phyloP scores from a whole-genome alignment of 75 land plant species.

The Gnetum montanum region DNA sequence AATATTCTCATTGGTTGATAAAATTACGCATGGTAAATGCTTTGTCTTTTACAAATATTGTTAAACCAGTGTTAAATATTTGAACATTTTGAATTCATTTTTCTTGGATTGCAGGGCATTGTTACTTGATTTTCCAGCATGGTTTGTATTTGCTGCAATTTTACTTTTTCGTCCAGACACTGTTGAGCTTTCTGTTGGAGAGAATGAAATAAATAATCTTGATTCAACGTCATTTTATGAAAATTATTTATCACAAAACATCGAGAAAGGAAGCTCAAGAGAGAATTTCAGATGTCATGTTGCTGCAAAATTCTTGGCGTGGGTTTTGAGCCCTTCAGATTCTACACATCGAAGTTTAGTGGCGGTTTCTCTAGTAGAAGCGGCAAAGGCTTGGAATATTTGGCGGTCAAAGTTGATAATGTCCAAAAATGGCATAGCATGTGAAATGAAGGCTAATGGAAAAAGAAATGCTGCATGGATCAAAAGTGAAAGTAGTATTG shows the following conservation, averaged over 20 bases:
- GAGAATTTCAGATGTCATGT: neutral
- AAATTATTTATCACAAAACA: neutral
- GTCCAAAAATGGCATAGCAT: neutral
- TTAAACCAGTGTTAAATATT: no score
- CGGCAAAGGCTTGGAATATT: constrained; percentile 5
- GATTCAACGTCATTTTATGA: neutral
- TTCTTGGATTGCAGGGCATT: constrained; percentile 12
- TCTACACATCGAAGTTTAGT: constrained; percentile 5
- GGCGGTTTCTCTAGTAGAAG: constrained; percentile 3
- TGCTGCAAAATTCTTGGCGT: constrained; percentile 17
- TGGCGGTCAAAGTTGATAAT: constrained; percentile 3
- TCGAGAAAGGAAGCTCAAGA: neutral
- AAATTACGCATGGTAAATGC: neutral
- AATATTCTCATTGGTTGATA: neutral
- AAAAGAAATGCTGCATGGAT: neutral
- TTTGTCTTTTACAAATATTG: no score
- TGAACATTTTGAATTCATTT: no score
- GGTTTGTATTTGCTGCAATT: constrained; percentile 16
- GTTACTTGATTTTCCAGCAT: constrained; percentile 10
- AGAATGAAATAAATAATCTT: neutral
- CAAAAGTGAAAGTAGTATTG: neutral
- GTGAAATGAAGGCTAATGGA: neutral
- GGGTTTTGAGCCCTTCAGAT: constrained; percentile 15
- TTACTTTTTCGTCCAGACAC: constrained; percentile 5
- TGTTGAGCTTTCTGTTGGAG: neutral